phyloP scores from a whole-genome alignment of 2,329 filamentous ascomycete genomes.

The Paecilomyces formosus region DNA sequence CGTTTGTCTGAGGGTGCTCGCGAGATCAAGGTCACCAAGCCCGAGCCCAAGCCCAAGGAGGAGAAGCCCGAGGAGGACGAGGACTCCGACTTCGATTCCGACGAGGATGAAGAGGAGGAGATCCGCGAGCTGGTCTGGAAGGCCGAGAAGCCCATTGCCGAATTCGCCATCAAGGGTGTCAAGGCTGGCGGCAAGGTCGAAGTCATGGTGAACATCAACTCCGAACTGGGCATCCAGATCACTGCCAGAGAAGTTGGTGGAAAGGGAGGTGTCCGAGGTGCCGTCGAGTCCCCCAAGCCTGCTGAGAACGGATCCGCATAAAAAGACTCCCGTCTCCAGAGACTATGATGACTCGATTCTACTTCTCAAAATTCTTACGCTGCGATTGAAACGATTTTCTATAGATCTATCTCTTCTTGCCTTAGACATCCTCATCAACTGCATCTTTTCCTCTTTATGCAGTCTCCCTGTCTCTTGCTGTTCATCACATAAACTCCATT shows the following conservation, averaged over 20 bases:
- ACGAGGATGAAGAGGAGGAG: constrained; percentile 70
- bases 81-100: constrained; percentile 56
- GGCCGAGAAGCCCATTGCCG: constrained; percentile 71
- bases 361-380: background rate
- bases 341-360: background rate
- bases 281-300: constrained; percentile 36
- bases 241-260: constrained; percentile 79
- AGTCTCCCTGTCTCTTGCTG: background rate
- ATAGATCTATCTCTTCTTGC: background rate
- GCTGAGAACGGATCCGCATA: constrained; percentile 26
- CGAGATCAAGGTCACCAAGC: constrained; percentile 89
- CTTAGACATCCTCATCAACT: background rate
- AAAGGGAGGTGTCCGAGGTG: constrained; percentile 73
- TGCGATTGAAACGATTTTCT: background rate
- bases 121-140: constrained; percentile 88
- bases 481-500: background rate
- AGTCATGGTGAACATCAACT: constrained; percentile 80
- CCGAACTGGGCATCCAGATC: constrained; percentile 71
- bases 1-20: constrained; percentile 81
- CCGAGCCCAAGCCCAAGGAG: constrained; percentile 66
- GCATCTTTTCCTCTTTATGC: constrained; percentile 8
- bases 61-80: constrained; percentile 51
- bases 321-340: background rate
- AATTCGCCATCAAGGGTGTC: constrained; percentile 73
- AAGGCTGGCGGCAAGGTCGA: constrained; percentile 90